phyloP scores from a whole-genome alignment of 768 basidiomycete genomes.

The Tubosaeta sp. region DNA sequence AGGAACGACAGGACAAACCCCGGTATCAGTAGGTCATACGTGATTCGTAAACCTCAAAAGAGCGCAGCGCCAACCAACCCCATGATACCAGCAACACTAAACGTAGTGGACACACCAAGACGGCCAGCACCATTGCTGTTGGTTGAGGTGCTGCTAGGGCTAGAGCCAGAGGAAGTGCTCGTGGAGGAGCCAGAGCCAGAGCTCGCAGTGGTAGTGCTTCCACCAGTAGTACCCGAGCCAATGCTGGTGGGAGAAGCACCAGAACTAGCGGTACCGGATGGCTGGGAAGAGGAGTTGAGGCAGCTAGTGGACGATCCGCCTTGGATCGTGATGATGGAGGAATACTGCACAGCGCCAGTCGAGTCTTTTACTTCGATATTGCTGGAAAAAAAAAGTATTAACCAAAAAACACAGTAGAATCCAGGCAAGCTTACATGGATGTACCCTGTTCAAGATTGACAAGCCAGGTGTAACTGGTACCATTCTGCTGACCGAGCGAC shows the following conservation, averaged over 20 bases:
- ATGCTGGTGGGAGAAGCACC: constrained; percentile 1
- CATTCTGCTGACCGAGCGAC: constrained; percentile 44
- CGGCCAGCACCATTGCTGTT: constrained; percentile 31
- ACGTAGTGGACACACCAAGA: constrained; percentile 26
- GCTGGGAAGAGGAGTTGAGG: constrained; percentile 18
- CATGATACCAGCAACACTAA: constrained; percentile 47
- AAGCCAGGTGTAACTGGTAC: constrained; percentile 48
- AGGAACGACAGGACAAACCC: constrained; percentile 12
- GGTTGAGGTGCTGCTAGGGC: constrained; percentile 17
- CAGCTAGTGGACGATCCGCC: constrained; percentile 33
- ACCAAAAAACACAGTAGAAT: neutral
- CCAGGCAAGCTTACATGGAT: constrained; percentile 36
- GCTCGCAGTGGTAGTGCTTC: neutral
- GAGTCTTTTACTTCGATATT: constrained; percentile 54
- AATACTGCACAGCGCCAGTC: constrained; percentile 48
- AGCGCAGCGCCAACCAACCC: constrained; percentile 49
- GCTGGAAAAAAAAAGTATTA: constrained; percentile 31
- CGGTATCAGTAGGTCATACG: constrained; percentile 1
- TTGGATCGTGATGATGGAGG: constrained; percentile 45
- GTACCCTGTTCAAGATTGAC: constrained; percentile 45
- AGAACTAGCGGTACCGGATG: constrained; percentile 5
- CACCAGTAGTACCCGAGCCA: constrained; percentile 2
- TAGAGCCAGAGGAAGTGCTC: constrained; percentile 19
- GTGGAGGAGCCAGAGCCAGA: constrained; percentile 6
- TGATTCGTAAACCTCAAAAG: constrained; percentile 32